These are phyloP conservation scores for Erucastrum elatum DNA, from an alignment of 345 rosid genomes.

Conservation along the genomic window DNA sequence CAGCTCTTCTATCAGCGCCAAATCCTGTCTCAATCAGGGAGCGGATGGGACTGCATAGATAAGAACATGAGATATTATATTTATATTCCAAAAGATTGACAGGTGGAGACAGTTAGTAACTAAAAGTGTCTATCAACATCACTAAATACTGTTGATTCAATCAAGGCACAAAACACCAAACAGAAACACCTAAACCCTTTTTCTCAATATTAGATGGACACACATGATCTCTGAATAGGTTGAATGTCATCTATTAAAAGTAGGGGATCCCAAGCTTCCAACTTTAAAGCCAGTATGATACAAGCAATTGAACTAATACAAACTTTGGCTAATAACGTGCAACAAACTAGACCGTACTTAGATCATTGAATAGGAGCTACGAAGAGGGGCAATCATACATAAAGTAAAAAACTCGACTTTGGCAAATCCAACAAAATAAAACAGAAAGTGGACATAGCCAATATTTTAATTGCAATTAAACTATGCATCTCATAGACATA, in stretches of 20 bases:
- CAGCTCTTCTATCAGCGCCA: conserved; percentile 65
- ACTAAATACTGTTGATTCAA: too few species aligned
- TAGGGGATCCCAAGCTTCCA: neutral
- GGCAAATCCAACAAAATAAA: neutral
- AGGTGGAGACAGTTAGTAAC: too few species aligned
- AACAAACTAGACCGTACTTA: neutral
- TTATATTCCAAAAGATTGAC: too few species aligned
- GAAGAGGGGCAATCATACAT: too few species aligned
- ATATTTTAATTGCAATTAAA: neutral
- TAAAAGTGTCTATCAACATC: too few species aligned
- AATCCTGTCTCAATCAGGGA: conserved; percentile 89
- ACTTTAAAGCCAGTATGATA: neutral
- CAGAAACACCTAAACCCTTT: neutral
- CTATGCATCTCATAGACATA: neutral
- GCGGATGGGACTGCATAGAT: conserved; percentile 76
- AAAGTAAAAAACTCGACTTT: conserved; percentile 4
- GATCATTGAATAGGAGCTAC: conserved; percentile 5
- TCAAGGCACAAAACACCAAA: too few species aligned
- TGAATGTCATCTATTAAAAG: too few species aligned
- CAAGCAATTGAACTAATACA: neutral
- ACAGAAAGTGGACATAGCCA: neutral
- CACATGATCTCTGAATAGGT: too few species aligned
- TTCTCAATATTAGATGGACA: neutral
- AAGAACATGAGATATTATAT: too few species aligned
- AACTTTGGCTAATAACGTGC: conserved; percentile 3